A percentile compares a stretch with the other conserved stretches of the same genome.
Evolutionary conservation across 2,329 filamentous ascomycete species (phyloP).

Genomic region (Aspergillus pseudoterreus): DNA sequence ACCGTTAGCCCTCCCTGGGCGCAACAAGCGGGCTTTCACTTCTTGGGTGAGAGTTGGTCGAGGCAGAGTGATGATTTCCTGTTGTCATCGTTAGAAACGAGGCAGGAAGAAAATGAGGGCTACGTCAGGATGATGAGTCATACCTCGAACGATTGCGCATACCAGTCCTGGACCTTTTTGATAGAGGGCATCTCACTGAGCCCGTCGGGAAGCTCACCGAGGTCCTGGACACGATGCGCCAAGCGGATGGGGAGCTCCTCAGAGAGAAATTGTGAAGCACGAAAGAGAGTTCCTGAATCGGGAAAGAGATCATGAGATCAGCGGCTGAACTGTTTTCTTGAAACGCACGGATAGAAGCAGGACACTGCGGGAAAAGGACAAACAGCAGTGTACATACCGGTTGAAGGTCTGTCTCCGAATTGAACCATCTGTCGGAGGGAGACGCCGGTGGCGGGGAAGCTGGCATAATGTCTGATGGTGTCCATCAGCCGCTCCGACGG

Average conservation of each 20-base stretch:
- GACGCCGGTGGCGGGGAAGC: conserved; percentile 92
- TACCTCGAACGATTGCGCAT: conserved; percentile 98
- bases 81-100: conserved; percentile 20
- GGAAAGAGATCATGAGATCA: conserved; percentile 11
- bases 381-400: conserved; percentile 54
- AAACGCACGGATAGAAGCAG: not conserved
- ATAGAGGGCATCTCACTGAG: conserved; percentile 98
- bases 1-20: conserved; percentile 47
- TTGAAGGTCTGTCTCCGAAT: conserved; percentile 90
- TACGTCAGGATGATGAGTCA: conserved; percentile 25
- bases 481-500: conserved; percentile 87
- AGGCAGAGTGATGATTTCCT: conserved; percentile 85
- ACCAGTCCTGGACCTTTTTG: conserved; percentile 93
- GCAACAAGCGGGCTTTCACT: conserved; percentile 72
- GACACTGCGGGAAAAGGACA: not conserved
- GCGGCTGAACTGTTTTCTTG: conserved; percentile 5
- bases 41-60: conserved; percentile 73
- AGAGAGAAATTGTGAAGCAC: conserved; percentile 95
- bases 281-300: conserved; percentile 78
- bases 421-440: conserved; percentile 99
- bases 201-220: conserved; percentile 87
- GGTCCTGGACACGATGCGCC: conserved; percentile 92
- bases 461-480: conserved; percentile 95
- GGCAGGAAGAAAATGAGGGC: not conserved
- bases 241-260: conserved; percentile 96